Evolutionary conservation across 495 filamentous ascomycete species (phyloP).

Genomic region (Stereocaulon alpinum): DNA sequence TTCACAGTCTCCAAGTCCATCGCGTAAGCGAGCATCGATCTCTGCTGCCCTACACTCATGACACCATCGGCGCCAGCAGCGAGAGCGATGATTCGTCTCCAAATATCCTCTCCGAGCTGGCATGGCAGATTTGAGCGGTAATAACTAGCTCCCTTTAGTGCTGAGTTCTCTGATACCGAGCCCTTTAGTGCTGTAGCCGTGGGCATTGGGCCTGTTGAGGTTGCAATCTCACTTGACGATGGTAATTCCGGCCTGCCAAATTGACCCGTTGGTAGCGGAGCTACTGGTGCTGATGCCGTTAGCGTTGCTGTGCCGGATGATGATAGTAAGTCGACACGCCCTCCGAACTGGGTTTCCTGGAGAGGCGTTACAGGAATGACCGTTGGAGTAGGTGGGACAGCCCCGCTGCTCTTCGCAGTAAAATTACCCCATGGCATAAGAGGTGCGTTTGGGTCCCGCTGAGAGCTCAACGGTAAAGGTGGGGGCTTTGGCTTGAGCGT

Average conservation of each 20-base stretch:
- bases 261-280: too few species aligned
- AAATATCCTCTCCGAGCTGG: constrained; percentile 27
- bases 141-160: background rate
- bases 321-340: too few species aligned
- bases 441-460: constrained; percentile 14
- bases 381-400: background rate
- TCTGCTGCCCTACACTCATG: constrained; percentile 30
- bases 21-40: constrained; percentile 23
- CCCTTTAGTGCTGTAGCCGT: background rate
- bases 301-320: too few species aligned
- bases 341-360: background rate
- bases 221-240: too few species aligned
- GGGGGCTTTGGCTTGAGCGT: constrained; percentile 1
- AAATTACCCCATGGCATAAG: constrained; percentile 20
- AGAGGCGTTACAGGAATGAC: background rate
- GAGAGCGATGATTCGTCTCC: constrained; percentile 30
- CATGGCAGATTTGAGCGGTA: constrained; percentile 17
- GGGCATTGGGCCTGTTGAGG: background rate
- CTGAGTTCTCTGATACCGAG: background rate
- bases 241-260: too few species aligned
- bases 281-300: too few species aligned
- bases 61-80: constrained; percentile 27
- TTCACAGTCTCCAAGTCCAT: constrained; percentile 23
- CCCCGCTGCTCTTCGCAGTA: constrained; percentile 7
- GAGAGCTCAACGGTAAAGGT: constrained; percentile 11